A percentile compares a stretch with the other conserved stretches of the same genome.
Evolutionary conservation across 1,284 basidiomycete genomes (phyloP).

Genomic region (Austroboletus novae-zelandiae): DNA sequence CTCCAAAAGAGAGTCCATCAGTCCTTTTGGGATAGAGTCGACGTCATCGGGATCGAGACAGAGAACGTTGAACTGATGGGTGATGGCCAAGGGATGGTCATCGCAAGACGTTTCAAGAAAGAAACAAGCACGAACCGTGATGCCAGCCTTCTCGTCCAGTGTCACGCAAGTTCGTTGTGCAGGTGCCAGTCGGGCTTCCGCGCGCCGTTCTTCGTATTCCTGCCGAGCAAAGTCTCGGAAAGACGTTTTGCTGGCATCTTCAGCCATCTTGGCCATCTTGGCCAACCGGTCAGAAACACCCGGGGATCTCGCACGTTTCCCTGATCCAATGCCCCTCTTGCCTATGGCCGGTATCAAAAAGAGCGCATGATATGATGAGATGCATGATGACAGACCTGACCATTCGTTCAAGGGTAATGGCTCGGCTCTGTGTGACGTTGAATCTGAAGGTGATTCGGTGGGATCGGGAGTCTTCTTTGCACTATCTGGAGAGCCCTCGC

Average conservation of each 20-base stretch:
- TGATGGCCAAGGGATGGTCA: conserved; percentile 5
- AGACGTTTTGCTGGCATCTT: conserved; percentile 51
- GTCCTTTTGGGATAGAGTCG: conserved; percentile 61
- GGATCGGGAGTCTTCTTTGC: conserved; percentile 4
- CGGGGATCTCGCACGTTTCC: conserved; percentile 71
- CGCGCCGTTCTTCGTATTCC: conserved; percentile 71
- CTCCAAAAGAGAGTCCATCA: conserved; percentile 56
- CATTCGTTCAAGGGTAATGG: conserved; percentile 75
- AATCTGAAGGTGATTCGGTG: conserved; percentile 10
- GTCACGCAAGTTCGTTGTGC: conserved; percentile 70
- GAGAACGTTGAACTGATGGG: conserved; percentile 68
- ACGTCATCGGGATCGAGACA: conserved; percentile 67
- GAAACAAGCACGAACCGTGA: conserved; percentile 45
- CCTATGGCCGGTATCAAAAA: conserved; percentile 42
- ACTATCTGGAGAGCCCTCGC: conserved; percentile 16
- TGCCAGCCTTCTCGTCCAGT: conserved; percentile 68
- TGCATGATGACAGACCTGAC: conserved; percentile 52
- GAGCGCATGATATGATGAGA: background rate
- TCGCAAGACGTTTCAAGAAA: background rate
- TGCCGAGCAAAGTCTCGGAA: conserved; percentile 66
- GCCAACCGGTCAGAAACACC: conserved; percentile 57
- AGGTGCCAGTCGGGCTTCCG: conserved; percentile 62
- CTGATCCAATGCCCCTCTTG: conserved; percentile 70
- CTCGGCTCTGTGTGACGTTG: conserved; percentile 47
- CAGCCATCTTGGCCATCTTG: conserved; percentile 72